Evolutionary conservation across 257 asterid genomes (phyloP), one percentile per base, ranked within the genome.

Genomic region (Avicennia marina): DNA sequence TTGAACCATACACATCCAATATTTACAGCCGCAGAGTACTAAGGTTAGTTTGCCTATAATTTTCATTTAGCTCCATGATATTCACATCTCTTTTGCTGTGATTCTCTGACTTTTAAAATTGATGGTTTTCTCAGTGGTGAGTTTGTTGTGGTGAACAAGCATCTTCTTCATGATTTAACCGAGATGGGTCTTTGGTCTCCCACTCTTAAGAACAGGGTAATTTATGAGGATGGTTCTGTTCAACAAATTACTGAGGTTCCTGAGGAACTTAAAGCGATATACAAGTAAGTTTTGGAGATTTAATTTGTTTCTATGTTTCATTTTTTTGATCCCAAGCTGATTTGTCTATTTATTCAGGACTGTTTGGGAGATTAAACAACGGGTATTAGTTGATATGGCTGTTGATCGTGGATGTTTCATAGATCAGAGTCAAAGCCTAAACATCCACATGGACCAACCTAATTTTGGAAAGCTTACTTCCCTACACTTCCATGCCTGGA

Each of bases 141-240:
- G 72, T 93, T 89, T 77, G 97, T 89, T 42, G 98, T 93, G 67
- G 97, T 93, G 71, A 93, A 93, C 85, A 93, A 88, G 66, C 98
- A 93, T 75, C 95, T 93, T 47, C 90, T 93, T 56, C 76, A 89
- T 40, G 98, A 93, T 75, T 66, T 89, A 66, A 93, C 97, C 0
- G 96, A 86, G 83, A 75, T 81, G 94, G 97, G 98, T 10, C 84
- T 91, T 44, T 91, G 97, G 98, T 75, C 41, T 53, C 94, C 98
- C n/a, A 11, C 70, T 22, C 71, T 93, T 12, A 93, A 88, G 90
- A 93, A 89, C 66, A 64, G 78, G 73, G 82, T 93, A 29, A 84
- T 93, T 29, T 72, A 93, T n/a, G 97, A 93, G 44, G 74, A 84
- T 72, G 98, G 98, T 55, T 93, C 97, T 55, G 95, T 93, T 63